Evolutionary conservation across 176 grass and related monocot genomes (phyloP).

Genomic region (Phoenix roebelenii): DNA sequence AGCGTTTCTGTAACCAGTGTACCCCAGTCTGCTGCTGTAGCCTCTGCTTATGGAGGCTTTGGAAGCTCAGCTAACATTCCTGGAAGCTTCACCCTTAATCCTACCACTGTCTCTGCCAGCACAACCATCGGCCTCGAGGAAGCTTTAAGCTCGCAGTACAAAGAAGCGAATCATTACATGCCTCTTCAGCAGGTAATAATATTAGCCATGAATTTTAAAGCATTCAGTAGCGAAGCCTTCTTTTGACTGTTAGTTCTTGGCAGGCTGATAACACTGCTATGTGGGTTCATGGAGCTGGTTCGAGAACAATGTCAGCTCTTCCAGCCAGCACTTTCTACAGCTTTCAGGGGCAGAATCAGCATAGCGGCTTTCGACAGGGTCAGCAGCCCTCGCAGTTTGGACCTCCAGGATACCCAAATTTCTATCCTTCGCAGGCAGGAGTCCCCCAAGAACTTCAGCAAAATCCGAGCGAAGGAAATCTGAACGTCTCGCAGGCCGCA

Average conservation of each 20-base stretch:
- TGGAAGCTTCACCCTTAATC: conserved; percentile 58
- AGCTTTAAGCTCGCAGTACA: conserved; percentile 68
- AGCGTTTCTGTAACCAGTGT: conserved; percentile 56
- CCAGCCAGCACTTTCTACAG: conserved; percentile 55
- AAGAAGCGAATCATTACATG: conserved; percentile 78
- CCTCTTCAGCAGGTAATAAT: conserved; percentile 76
- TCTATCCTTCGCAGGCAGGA: conserved; percentile 42
- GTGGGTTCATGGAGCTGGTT: conserved; percentile 80
- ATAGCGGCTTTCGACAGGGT: conserved; percentile 53
- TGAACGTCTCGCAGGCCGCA: conserved; percentile 39
- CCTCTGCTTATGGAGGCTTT: conserved; percentile 75
- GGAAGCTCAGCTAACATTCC: conserved; percentile 66
- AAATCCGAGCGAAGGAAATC: conserved; percentile 47
- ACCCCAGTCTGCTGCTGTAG: conserved; percentile 53
- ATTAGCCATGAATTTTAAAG: background rate
- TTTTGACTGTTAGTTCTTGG: background rate
- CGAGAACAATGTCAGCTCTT: conserved; percentile 60
- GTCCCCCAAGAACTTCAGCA: conserved; percentile 58
- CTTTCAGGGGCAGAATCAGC: conserved; percentile 76
- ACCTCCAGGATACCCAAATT: conserved; percentile 39
- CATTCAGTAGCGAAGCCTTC: no score
- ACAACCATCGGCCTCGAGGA: conserved; percentile 71
- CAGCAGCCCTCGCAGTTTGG: conserved; percentile 68
- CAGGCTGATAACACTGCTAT: conserved; percentile 76
- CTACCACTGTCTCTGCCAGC: conserved; percentile 41